Evolutionary conservation across 2,329 filamentous ascomycete species (phyloP).

Genomic region (Corniculantispora saksenae): DNA sequence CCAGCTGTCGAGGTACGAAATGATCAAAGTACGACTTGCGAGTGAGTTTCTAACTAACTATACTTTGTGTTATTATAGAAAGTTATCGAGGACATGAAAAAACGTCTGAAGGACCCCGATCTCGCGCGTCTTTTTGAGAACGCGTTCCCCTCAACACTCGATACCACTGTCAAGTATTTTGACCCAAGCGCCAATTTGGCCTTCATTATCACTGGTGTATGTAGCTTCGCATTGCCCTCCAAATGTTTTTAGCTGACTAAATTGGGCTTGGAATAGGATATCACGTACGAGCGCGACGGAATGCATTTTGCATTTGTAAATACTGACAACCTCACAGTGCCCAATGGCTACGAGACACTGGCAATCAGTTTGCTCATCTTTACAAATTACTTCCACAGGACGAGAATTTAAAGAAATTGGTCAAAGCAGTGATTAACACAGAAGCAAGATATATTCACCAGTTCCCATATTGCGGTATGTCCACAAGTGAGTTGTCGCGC

Average conservation of each 20-base stretch:
- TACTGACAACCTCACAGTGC: constrained; percentile 22
- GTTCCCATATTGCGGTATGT: constrained; percentile 68
- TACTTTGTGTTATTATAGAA: constrained; percentile 20
- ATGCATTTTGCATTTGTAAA: not conserved
- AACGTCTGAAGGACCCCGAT: constrained; percentile 54
- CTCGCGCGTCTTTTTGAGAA: constrained; percentile 81
- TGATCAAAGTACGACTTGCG: not conserved
- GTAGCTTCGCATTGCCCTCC: constrained; percentile 55
- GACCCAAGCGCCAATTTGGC: constrained; percentile 64
- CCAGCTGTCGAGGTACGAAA: constrained; percentile 29
- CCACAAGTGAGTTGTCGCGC: not conserved
- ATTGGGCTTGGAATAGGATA: constrained; percentile 22
- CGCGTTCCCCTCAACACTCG: constrained; percentile 78
- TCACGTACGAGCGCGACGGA: constrained; percentile 23
- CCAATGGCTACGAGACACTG: constrained; percentile 79
- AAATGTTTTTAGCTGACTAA: not conserved
- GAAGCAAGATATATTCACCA: constrained; percentile 68
- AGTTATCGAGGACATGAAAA: constrained; percentile 38
- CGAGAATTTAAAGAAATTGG: constrained; percentile 66
- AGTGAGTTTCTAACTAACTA: not conserved
- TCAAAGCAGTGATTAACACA: constrained; percentile 70
- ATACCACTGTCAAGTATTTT: constrained; percentile 81
- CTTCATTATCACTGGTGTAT: constrained; percentile 82
- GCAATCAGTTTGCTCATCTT: constrained; percentile 72
- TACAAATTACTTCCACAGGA: constrained; percentile 56